Percentiles rank a stretch among this genome's conserved stretches.
These are phyloP conservation scores for Clarireedia monteithiana DNA, from an alignment of 2,329 filamentous ascomycete genomes.

Conservation along the genomic window DNA sequence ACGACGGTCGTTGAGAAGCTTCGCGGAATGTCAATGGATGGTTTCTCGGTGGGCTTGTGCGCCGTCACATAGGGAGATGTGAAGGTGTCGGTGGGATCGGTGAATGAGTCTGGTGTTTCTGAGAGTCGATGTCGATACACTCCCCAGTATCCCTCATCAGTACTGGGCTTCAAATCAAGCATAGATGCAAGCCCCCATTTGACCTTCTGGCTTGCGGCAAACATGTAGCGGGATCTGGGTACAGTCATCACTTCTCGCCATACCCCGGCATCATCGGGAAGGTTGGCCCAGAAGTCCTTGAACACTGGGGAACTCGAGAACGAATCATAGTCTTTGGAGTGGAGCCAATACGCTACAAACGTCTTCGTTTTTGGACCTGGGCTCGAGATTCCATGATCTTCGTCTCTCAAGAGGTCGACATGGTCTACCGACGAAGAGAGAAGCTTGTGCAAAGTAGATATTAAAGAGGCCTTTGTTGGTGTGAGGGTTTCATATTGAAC, in stretches of 20 bases:
- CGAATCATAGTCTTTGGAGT: slow-evolving; percentile 21
- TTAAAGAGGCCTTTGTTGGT: slow-evolving; percentile 4
- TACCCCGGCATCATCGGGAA: slow-evolving; percentile 16
- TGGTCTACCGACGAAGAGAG: slow-evolving; percentile 13
- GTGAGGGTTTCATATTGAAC: slow-evolving; percentile 12
- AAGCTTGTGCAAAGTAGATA: slow-evolving; percentile 8
- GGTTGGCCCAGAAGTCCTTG: slow-evolving; percentile 13
- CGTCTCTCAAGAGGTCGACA: slow-evolving; percentile 10
- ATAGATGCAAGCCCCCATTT: slow-evolving; percentile 13
- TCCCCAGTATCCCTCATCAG: slow-evolving; percentile 17
- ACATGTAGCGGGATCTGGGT: slow-evolving; percentile 15
- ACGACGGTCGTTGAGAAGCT: neutral
- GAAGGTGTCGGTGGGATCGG: slow-evolving; percentile 12
- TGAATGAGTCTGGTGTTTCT: slow-evolving; percentile 12
- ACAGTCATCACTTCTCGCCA: slow-evolving; percentile 19
- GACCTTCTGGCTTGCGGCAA: slow-evolving; percentile 12
- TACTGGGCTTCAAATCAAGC: slow-evolving; percentile 10
- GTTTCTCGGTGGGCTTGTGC: neutral
- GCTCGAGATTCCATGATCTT: slow-evolving; percentile 9
- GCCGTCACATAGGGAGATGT: slow-evolving; percentile 11
- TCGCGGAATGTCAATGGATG: neutral
- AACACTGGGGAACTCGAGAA: slow-evolving; percentile 6
- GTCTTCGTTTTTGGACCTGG: slow-evolving; percentile 5
- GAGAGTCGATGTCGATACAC: slow-evolving; percentile 17
- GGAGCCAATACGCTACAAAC: slow-evolving; percentile 15